Evolutionary conservation across 163 green algal genomes (phyloP), one percentile per base, ranked within the genome.

Genomic region (Scenedesmus sp.): DNA sequence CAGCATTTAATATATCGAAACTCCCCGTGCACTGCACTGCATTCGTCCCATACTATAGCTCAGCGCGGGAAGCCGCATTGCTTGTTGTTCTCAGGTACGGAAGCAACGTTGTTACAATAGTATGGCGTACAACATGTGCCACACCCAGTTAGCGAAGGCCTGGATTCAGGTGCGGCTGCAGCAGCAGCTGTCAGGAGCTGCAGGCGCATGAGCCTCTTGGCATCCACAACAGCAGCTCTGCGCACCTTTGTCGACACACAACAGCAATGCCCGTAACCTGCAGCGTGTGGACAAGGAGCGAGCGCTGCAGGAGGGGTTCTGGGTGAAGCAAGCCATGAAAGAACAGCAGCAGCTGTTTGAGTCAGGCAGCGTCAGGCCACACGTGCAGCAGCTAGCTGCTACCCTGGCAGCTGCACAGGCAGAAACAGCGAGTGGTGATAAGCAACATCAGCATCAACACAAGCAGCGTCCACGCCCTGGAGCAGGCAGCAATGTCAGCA

Each of bases 401-500:
- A 76, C 30, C 4, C 30, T 76, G 5, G 65, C 59, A 15, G 16
- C 65, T 40, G 30, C 65, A 76, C 65, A 40, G 30, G 65, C 30
- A 76, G 65, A 37, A 76, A 18, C 26, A 76, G 24, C 16, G 40
- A 40, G 30, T 3, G 2, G 6, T 12, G 53, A 12, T 22, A 18
- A 35, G 35, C 24, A 59, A 22, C 78, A 84, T 20, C 76, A 9
- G 10, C 35, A 84, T 30, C 65, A 81, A 24, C 42, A 95, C 22
- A 12, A 70, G 20, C 56, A 70, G 22, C 20, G 44, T 16, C n/a
- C 15, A 16, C n/a, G 18, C 30, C 44, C 40, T 49, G 30, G 37
- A 5, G 73, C 73, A 46, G 30, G 73, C 37, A 83, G 40, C 88
- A 4, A 73, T 95, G 44, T 51, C 59, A 90, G 42, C 59, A 90